Conservation (phyloP, 768 basidiomycete species). For the Chlorophyllum brunneum region DNA sequence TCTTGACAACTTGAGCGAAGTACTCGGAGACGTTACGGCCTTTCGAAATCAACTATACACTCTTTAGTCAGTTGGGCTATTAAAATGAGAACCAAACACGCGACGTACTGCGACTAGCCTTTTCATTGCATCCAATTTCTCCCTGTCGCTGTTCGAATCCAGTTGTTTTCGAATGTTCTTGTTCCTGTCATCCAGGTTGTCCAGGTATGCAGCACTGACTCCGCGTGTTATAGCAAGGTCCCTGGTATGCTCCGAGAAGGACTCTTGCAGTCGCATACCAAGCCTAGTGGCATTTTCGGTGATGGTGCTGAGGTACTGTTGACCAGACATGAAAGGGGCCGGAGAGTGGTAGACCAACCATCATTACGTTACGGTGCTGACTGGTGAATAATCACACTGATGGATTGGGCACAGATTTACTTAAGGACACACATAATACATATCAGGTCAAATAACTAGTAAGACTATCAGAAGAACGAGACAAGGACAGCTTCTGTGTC, state of each 20-base stretch:
- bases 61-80: neutral
- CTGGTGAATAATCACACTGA: neutral
- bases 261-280: constrained; percentile 80
- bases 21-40: constrained; percentile 87
- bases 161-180: constrained; percentile 78
- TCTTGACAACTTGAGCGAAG: constrained; percentile 97
- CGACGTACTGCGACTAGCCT: constrained; percentile 82
- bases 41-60: constrained; percentile 83
- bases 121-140: constrained; percentile 95
- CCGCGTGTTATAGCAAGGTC: constrained; percentile 61
- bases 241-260: constrained; percentile 75
- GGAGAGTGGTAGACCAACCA: neutral
- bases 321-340: constrained; percentile 30
- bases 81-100: neutral
- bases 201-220: constrained; percentile 56
- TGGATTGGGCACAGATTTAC: too few relatives aligned
- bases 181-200: constrained; percentile 72
- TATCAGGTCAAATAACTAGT: too few relatives aligned
- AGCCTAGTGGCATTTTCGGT: constrained; percentile 83
- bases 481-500: constrained; percentile 46
- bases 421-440: too few relatives aligned
- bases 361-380: constrained; percentile 10
- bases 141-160: constrained; percentile 83
- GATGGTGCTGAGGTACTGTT: constrained; percentile 47
- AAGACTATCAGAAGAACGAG: constrained; percentile 22